phyloP scores from a whole-genome alignment of 2,329 filamentous ascomycete genomes.

The Pestalotiopsis sp. region DNA sequence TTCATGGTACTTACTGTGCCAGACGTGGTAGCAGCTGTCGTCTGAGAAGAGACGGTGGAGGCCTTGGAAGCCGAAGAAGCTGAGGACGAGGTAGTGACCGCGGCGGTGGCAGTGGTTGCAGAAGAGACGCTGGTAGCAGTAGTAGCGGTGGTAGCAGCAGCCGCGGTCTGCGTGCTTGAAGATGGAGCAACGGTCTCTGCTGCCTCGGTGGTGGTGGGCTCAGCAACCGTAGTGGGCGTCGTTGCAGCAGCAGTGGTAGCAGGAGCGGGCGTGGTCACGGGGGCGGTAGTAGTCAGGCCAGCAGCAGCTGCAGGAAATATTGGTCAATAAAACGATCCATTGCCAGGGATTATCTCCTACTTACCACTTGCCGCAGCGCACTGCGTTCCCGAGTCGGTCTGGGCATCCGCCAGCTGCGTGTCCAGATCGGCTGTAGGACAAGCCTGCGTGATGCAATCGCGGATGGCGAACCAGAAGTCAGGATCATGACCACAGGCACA shows the following conservation, averaged over 20 bases:
- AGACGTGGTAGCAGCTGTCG: not conserved
- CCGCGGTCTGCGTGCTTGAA: not conserved
- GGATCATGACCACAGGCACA: constrained; percentile 11
- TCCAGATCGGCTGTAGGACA: constrained; percentile 7
- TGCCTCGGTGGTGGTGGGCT: not conserved
- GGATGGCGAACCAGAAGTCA: constrained; percentile 13
- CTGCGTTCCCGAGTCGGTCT: not conserved
- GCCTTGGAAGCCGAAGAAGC: constrained; percentile 1
- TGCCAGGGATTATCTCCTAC: not conserved
- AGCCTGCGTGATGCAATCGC: constrained; percentile 17
- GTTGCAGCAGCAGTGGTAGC: not conserved
- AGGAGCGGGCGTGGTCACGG: not conserved
- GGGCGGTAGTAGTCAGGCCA: constrained; percentile 1
- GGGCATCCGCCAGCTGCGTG: constrained; percentile 1
- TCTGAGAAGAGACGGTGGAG: not conserved
- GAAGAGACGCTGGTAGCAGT: not conserved
- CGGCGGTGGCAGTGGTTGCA: constrained; percentile 1
- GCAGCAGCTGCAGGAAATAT: constrained; percentile 10
- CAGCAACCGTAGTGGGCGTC: not conserved
- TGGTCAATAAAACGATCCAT: constrained; percentile 4
- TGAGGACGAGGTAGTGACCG: not conserved
- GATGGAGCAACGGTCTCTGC: not conserved
- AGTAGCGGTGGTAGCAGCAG: not conserved
- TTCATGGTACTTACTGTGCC: constrained; percentile 1
- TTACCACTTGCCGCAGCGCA: constrained; percentile 13